A percentile compares a stretch with the other conserved stretches of the same genome.
phyloP scores from a whole-genome alignment of 176 grass and related monocot genomes.

The Typha latifolia region DNA sequence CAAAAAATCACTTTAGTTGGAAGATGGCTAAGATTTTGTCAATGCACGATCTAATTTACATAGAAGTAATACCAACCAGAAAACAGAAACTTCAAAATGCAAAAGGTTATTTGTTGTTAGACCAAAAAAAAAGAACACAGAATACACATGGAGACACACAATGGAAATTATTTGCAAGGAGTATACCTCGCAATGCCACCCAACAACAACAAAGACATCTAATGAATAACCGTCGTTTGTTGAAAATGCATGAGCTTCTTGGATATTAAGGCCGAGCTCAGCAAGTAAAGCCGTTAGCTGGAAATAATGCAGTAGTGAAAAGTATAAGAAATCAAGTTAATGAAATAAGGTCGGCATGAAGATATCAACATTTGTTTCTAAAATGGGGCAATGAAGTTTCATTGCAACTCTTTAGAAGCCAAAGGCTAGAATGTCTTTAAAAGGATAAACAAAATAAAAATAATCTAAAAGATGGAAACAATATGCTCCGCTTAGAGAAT shows the following conservation, averaged over 20 bases:
- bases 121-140: too few species aligned
- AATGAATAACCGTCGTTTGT: constrained; percentile 97
- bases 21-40: too few species aligned
- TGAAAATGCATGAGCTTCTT: constrained; percentile 99
- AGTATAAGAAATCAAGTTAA: neutral
- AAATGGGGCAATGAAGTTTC: neutral
- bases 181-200: constrained; percentile 89
- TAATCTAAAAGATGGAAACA: too few species aligned
- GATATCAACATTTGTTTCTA: neutral
- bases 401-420: neutral
- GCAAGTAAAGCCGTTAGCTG: constrained; percentile 89
- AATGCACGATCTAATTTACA: too few species aligned
- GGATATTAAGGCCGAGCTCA: constrained; percentile 95
- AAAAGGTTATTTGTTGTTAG: too few species aligned
- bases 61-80: too few species aligned
- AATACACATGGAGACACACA: too few species aligned
- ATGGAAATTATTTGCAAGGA: neutral
- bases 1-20: too few species aligned
- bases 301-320: constrained; percentile 5
- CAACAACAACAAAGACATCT: constrained; percentile 95
- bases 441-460: too few species aligned
- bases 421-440: neutral
- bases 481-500: too few species aligned
- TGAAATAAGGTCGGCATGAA: neutral
- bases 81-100: too few species aligned